A percentile compares a stretch with the other conserved stretches of the same genome.
phyloP scores from a whole-genome alignment of 2,329 filamentous ascomycete species.

The Mycosphaerella arachidis region DNA sequence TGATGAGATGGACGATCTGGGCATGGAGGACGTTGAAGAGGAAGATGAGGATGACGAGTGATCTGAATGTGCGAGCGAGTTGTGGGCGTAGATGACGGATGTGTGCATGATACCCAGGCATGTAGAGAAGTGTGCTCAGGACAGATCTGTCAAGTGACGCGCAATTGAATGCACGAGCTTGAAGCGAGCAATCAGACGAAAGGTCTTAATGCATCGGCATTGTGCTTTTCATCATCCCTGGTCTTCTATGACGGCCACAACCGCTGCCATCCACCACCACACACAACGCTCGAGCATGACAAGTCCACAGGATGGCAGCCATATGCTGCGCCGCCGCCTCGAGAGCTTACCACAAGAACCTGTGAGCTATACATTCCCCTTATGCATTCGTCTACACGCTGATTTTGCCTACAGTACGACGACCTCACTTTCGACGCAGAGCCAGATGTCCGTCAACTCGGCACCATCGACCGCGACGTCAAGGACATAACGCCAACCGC shows the following conservation, averaged over 20 bases:
- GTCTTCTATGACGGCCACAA: too few relatives aligned
- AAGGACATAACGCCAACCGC: background rate
- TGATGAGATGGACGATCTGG: slow-evolving; percentile 89
- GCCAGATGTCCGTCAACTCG: background rate
- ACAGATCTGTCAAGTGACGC: background rate
- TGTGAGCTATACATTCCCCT: background rate
- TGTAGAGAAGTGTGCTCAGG: background rate
- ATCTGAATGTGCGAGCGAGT: background rate
- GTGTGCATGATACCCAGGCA: background rate
- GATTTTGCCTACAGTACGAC: background rate
- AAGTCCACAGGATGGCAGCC: background rate
- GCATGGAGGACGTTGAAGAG: slow-evolving; percentile 51
- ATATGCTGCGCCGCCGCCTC: background rate
- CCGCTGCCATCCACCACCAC: background rate
- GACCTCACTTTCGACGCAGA: slow-evolving; percentile 1
- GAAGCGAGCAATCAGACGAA: too few relatives aligned
- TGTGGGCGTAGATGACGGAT: background rate
- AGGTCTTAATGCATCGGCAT: too few relatives aligned
- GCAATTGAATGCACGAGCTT: too few relatives aligned
- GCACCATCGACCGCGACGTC: background rate
- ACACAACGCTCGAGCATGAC: background rate
- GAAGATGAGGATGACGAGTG: slow-evolving; percentile 3
- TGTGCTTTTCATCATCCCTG: too few relatives aligned
- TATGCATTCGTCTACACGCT: background rate
- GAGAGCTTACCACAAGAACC: background rate